These are phyloP conservation scores for Phaseolus lunatus DNA, from an alignment of 306 rosid genomes.

Conservation along the genomic window DNA sequence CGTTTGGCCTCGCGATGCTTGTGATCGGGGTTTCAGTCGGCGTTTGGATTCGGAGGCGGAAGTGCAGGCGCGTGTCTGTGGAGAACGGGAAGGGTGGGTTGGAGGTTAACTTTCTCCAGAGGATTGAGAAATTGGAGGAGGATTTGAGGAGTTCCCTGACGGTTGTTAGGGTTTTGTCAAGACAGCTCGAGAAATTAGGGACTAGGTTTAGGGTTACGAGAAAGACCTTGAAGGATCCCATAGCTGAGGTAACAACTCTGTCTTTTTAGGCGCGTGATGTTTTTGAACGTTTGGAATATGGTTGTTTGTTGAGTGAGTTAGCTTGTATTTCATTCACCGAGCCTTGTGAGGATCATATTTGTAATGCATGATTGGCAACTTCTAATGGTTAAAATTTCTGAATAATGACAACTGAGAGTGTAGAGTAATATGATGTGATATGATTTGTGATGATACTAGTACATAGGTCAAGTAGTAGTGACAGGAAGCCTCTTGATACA, in stretches of 20 bases:
- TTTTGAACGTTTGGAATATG: slow-evolving; percentile 6
- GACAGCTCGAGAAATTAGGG: slow-evolving; percentile 94
- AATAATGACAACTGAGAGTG: not conserved
- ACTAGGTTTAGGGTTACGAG: slow-evolving; percentile 76
- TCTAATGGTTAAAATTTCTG: not conserved
- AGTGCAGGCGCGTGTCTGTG: slow-evolving; percentile 64
- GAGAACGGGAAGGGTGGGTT: slow-evolving; percentile 52
- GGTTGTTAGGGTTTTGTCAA: slow-evolving; percentile 67
- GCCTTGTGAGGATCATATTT: slow-evolving; percentile 14
- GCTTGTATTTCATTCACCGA: slow-evolving; percentile 9
- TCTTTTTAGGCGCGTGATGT: slow-evolving; percentile 9
- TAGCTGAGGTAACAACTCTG: slow-evolving; percentile 70
- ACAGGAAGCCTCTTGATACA: not conserved
- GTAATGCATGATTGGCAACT: slow-evolving; percentile 5
- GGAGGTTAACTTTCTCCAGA: slow-evolving; percentile 74
- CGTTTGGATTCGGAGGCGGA: slow-evolving; percentile 73
- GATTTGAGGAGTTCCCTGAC: slow-evolving; percentile 68
- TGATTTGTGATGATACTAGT: slow-evolving; percentile 1
- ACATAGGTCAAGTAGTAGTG: not conserved
- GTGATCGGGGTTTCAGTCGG: slow-evolving; percentile 65
- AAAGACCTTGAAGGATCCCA: slow-evolving; percentile 72
- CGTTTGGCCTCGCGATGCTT: slow-evolving; percentile 53
- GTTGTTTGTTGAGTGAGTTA: slow-evolving; percentile 5
- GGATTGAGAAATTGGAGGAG: slow-evolving; percentile 84
- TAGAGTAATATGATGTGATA: slow-evolving; percentile 11